Evolutionary conservation across 495 filamentous ascomycete species (phyloP).

Genomic region (Oleoguttula mirabilis): DNA sequence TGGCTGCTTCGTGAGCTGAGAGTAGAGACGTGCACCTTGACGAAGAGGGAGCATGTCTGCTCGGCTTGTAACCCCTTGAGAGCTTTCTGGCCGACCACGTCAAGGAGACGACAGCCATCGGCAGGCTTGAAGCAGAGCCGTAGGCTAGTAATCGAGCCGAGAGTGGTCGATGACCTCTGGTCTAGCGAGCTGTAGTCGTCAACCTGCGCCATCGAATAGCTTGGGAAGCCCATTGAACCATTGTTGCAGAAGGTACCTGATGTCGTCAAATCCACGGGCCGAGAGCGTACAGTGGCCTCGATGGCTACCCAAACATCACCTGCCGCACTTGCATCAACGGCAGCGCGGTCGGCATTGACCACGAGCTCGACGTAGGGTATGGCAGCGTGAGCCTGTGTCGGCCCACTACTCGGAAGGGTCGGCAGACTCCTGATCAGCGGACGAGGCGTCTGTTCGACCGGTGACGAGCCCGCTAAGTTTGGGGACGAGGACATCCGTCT

Average conservation of each 20-base stretch:
- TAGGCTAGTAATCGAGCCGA: constrained; percentile 12
- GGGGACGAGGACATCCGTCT: not conserved
- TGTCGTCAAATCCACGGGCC: not conserved
- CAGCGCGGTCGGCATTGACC: not conserved
- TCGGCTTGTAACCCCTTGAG: constrained; percentile 9
- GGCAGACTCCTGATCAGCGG: not conserved
- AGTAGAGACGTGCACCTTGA: constrained; percentile 12
- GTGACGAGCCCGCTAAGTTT: not conserved
- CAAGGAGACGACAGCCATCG: constrained; percentile 1
- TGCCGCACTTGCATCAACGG: constrained; percentile 10
- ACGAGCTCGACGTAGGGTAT: constrained; percentile 11
- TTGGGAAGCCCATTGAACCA: not conserved
- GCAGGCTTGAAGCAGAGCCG: constrained; percentile 16
- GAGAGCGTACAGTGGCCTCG: constrained; percentile 7
- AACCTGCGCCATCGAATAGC: not conserved
- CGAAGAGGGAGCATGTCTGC: constrained; percentile 11
- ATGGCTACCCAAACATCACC: constrained; percentile 16
- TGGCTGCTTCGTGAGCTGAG: too few species aligned
- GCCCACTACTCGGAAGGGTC: not conserved
- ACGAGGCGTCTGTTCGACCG: not conserved
- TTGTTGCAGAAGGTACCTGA: not conserved
- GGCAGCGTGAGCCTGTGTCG: not conserved
- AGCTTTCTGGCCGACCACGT: constrained; percentile 15
- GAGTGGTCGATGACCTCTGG: not conserved
- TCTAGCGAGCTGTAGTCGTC: not conserved